phyloP scores from a whole-genome alignment of 495 filamentous ascomycete species.

The Durotheca rogersii region DNA sequence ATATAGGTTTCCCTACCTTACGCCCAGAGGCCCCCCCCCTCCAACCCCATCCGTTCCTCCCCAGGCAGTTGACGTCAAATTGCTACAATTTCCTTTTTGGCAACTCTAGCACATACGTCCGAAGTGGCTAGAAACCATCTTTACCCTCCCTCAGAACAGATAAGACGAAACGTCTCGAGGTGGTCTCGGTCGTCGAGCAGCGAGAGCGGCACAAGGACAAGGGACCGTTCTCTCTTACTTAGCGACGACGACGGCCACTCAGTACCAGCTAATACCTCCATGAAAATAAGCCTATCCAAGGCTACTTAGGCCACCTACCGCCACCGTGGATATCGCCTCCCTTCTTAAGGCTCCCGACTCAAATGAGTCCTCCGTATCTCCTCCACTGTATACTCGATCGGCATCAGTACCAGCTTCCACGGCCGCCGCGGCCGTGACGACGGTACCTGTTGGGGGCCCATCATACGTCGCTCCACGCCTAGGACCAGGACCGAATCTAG shows the following conservation, averaged over 20 bases:
- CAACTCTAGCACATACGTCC: slow-evolving; percentile 5
- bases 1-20: slow-evolving; percentile 13
- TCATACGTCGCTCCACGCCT: slow-evolving; percentile 19
- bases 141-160: slow-evolving; percentile 12
- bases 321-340: slow-evolving; percentile 87
- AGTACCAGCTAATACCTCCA: slow-evolving; percentile 30
- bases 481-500: slow-evolving; percentile 16
- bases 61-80: slow-evolving; percentile 14
- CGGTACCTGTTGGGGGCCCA: slow-evolving; percentile 15
- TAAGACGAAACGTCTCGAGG: slow-evolving; percentile 21
- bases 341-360: slow-evolving; percentile 78
- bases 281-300: slow-evolving; percentile 33
- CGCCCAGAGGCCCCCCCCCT: slow-evolving; percentile 2
- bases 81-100: slow-evolving; percentile 6
- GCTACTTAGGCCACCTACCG: slow-evolving; percentile 50
- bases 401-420: slow-evolving; percentile 50
- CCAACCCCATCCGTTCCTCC: slow-evolving; percentile 19
- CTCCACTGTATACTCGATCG: slow-evolving; percentile 54
- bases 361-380: slow-evolving; percentile 66
- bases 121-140: slow-evolving; percentile 2
- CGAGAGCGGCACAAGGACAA: slow-evolving; percentile 8
- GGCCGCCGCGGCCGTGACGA: slow-evolving; percentile 32
- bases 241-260: slow-evolving; percentile 13
- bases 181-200: slow-evolving; percentile 8
- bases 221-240: slow-evolving; percentile 8